These are phyloP conservation scores for Salix brachista DNA, from an alignment of 345 rosid species.

Conservation along the genomic window DNA sequence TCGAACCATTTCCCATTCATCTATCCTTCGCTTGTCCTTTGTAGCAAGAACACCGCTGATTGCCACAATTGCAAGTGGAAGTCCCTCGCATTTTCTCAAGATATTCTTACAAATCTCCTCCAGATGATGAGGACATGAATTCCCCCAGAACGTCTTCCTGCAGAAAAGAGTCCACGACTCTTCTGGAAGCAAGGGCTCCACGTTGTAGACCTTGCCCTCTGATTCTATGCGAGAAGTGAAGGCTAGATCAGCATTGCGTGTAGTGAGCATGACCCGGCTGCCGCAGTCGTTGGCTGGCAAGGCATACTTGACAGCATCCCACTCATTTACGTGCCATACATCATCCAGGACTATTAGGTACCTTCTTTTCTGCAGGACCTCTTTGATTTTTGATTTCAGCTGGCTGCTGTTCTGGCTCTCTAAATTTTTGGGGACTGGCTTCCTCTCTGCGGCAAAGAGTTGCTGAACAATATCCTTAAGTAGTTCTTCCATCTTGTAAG, in stretches of 20 bases:
- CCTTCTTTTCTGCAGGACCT: not conserved
- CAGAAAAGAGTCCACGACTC: slow-evolving; percentile 20
- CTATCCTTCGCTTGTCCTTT: not conserved
- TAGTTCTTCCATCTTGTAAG: slow-evolving; percentile 4
- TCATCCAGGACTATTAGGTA: slow-evolving; percentile 28
- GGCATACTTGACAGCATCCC: slow-evolving; percentile 21
- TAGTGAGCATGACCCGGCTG: slow-evolving; percentile 27
- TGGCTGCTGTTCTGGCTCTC: not conserved
- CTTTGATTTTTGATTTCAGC: slow-evolving; percentile 2
- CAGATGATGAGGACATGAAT: slow-evolving; percentile 13
- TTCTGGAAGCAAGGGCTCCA: slow-evolving; percentile 11
- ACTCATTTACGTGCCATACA: slow-evolving; percentile 14
- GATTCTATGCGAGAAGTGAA: slow-evolving; percentile 10
- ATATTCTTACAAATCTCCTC: slow-evolving; percentile 13
- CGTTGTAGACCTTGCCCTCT: slow-evolving; percentile 6
- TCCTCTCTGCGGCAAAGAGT: not conserved
- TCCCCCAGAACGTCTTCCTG: slow-evolving; percentile 16
- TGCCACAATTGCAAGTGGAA: slow-evolving; percentile 29
- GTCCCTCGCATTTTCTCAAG: slow-evolving; percentile 20
- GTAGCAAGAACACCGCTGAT: slow-evolving; percentile 18
- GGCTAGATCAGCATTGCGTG: slow-evolving; percentile 17
- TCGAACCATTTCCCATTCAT: slow-evolving; percentile 5
- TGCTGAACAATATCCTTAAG: slow-evolving; percentile 9
- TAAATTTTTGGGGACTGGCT: not conserved
- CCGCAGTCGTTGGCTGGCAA: slow-evolving; percentile 14